Percentiles rank a stretch among this genome's conserved stretches.
These are phyloP conservation scores for Cardamine occulta DNA, from an alignment of 345 rosid species.

Conservation along the genomic window DNA sequence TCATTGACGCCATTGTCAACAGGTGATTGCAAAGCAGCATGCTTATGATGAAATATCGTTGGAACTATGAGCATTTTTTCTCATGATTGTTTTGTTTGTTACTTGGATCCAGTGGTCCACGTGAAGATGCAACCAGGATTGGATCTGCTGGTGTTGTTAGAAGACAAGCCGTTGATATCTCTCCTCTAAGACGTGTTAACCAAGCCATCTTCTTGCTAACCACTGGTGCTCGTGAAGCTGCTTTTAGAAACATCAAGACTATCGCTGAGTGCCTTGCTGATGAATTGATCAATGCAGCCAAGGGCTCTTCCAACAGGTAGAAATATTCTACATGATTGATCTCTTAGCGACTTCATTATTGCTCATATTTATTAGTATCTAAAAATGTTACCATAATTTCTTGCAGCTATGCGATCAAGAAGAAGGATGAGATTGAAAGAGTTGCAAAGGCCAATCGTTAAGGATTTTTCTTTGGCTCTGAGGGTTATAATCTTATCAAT, in stretches of 20 bases:
- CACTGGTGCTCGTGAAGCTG: slow-evolving; percentile 86
- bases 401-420: slow-evolving; percentile 78
- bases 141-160: slow-evolving; percentile 93
- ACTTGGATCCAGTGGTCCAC: slow-evolving; percentile 62
- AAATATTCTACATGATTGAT: background rate
- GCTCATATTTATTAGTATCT: background rate
- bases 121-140: slow-evolving; percentile 85
- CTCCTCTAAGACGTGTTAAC: slow-evolving; percentile 79
- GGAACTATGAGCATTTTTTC: background rate
- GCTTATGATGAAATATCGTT: background rate
- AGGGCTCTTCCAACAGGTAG: slow-evolving; percentile 87
- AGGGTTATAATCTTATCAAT: slow-evolving; percentile 17
- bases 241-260: slow-evolving; percentile 79
- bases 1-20: slow-evolving; percentile 77
- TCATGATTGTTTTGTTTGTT: slow-evolving; percentile 19
- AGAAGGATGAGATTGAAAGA: slow-evolving; percentile 88
- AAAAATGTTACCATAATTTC: background rate
- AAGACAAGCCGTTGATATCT: slow-evolving; percentile 88
- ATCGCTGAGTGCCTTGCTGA: slow-evolving; percentile 90
- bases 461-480: slow-evolving; percentile 25
- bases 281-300: slow-evolving; percentile 88
- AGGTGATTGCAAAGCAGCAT: slow-evolving; percentile 48
- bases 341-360: background rate
- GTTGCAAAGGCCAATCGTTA: slow-evolving; percentile 90
- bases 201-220: slow-evolving; percentile 76